Evolutionary conservation across 2,329 filamentous ascomycete genomes (phyloP).

Genomic region (Neopestalotiopsis clavispora): DNA sequence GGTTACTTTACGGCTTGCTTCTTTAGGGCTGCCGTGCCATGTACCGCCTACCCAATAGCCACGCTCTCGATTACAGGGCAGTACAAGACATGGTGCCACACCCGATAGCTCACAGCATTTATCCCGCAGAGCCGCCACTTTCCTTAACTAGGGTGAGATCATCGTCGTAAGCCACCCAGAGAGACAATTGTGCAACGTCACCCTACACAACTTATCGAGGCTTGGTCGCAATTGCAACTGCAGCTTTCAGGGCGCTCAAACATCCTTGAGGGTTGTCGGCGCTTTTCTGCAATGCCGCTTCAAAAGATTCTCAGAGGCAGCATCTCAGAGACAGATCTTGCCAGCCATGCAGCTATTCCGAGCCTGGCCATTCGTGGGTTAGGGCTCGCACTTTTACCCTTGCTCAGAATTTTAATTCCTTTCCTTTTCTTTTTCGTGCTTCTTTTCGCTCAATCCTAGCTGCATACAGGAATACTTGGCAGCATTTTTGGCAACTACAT

Average conservation of each 20-base stretch:
- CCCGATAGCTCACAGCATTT: constrained; percentile 20
- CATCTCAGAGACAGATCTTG: not conserved
- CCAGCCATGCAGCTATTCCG: not conserved
- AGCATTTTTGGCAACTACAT: not conserved
- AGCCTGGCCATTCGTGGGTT: constrained; percentile 1
- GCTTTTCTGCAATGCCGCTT: not conserved
- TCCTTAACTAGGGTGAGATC: constrained; percentile 15
- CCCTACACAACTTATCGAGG: not conserved
- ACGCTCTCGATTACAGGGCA: not conserved
- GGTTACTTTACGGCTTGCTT: not conserved
- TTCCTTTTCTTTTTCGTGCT: not conserved
- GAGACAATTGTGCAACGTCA: not conserved
- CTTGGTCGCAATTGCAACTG: not conserved
- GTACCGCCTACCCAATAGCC: not conserved
- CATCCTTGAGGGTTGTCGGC: not conserved
- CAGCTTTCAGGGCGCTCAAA: not conserved
- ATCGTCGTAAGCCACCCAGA: not conserved
- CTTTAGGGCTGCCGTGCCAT: not conserved
- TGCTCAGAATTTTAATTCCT: not conserved
- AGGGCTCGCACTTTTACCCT: not conserved
- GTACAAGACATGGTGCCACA: constrained; percentile 3
- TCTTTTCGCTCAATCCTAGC: not conserved
- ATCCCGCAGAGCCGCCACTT: constrained; percentile 29
- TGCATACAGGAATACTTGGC: constrained; percentile 2
- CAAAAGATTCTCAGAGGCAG: not conserved